Conservation (phyloP, 768 basidiomycete species). For the Heimioporus sp. region DNA sequence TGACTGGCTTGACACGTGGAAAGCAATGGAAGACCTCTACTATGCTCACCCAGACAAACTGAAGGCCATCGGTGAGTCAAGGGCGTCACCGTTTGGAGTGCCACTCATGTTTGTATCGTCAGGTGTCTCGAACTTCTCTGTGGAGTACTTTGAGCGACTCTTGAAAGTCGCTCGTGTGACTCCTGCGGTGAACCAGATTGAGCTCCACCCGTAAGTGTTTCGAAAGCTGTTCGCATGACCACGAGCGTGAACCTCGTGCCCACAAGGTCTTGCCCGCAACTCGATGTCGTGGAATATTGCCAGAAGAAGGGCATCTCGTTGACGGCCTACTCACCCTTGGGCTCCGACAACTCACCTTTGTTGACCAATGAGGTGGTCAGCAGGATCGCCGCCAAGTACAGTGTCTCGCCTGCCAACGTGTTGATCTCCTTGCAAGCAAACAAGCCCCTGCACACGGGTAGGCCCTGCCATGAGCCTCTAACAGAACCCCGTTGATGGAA, state of each 20-base stretch:
- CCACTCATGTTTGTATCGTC: neutral
- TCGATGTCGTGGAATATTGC: conserved; percentile 64
- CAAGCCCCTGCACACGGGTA: conserved; percentile 53
- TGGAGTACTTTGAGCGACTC: conserved; percentile 60
- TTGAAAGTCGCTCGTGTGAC: conserved; percentile 52
- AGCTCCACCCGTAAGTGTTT: conserved; percentile 60
- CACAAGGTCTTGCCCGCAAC: conserved; percentile 58
- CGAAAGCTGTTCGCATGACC: neutral
- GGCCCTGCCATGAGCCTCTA: neutral
- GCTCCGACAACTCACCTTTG: conserved; percentile 67
- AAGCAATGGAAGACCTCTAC: conserved; percentile 67
- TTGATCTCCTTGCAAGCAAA: conserved; percentile 76
- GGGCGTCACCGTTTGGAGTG: neutral
- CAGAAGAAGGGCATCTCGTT: conserved; percentile 60
- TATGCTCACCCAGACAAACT: conserved; percentile 67
- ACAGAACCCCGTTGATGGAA: conserved; percentile 11
- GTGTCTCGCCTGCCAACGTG: conserved; percentile 59
- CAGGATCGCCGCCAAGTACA: conserved; percentile 61
- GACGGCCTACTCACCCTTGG: conserved; percentile 80
- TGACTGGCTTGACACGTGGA: conserved; percentile 80
- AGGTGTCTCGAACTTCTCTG: conserved; percentile 72
- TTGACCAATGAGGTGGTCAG: conserved; percentile 56
- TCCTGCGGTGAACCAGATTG: conserved; percentile 81
- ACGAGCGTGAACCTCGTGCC: neutral
- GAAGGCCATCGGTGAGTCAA: conserved; percentile 63